Base-by-base conservation (phyloP, 768 basidiomycete species). In the Collybia sordida region DNA sequence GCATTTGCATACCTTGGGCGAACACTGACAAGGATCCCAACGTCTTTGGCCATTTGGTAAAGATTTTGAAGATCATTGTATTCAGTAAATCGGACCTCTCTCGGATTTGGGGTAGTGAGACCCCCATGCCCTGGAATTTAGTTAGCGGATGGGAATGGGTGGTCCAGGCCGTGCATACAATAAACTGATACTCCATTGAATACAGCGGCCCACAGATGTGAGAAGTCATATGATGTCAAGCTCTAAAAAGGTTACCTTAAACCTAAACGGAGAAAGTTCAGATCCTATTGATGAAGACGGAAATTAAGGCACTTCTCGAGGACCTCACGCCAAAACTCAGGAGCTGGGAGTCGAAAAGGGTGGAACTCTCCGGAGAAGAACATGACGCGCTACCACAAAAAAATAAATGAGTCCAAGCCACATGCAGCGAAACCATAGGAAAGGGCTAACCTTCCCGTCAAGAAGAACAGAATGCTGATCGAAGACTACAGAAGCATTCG, bases 311-410 rank as follows among this genome's bases (percentile, higher is more conserved):
- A 67, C 68, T 82, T 88, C 55, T 87, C 78, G 43, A 87, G 69
- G 31, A 87, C 73, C 56, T 86, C 87, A 28, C 76, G 68, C 85
- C 85, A 88, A 18, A 88, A 67, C 25, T 78, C 77, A 19, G 83
- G 82, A 5, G 82, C 77, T 6, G 83, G 86, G 4, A 88, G 66
- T 24, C 84, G 80, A 67, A 85, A 88, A 1, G 83, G 74, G 53
- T 87, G 86, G 62, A 86, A 84, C 61, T 86, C 86, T 42, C 86
- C 87, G 1, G 83, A 84, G 59, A 77, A 78, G 28, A 80, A 63
- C 68, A 81, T 78, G 24, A 77, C 52, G 23, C 80, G 73, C 65
- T 79, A 31, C 14, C 14, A 4, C n/a, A 31, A 31, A 27, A 31
- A 3, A 2, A 11, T 31, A 7, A 12, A 3, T 31, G 14, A 12